Evolutionary conservation across 768 basidiomycete genomes (phyloP), one percentile per base, ranked within the genome.

Genomic region (Mycena vitilis): DNA sequence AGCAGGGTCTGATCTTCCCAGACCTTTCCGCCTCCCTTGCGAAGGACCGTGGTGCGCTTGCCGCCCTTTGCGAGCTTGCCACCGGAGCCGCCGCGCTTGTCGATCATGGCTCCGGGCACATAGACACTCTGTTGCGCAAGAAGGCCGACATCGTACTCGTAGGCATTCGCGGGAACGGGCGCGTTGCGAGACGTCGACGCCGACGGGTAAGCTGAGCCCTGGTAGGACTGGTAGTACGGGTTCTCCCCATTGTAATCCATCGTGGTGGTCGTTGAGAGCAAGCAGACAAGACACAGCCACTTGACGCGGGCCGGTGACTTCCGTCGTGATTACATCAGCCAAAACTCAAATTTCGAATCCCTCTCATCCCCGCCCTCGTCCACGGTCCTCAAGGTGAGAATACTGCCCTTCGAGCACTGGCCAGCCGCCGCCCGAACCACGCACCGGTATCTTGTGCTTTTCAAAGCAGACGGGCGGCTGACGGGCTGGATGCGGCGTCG

Each of bases 1-100:
- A 98, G 80, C 63, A 99, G 83, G 5, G 95, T 98, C 80, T 95
- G 95, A 78, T 99, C 98, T 79, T 99, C 98, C 98, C 98, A 99
- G 25, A 94, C 91, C 82, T 95, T 96, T 40, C 98, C 98, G 61
- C 87, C 97, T 7, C 96, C 97, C 80, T 98, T 98, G 60, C 98
- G 86, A 55, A 99, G 80, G 12, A 99, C 98, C 4, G 98, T 99
- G 55, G 90, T 91, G 68, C 97, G 84, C 81, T 98, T 98, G 48
- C 94, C 93, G 56, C 95, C 95, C 78, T 95, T 95, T 0, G 92
- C 92, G 53, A 95, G 82, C 78, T 94, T 94, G 4, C 94, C 93
- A 54, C 93, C 93, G 4, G 94, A 88, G 13, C 94, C 93, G 37
- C 94, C 92, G 54, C 92, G 88, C 76, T 94, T 94, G 75, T 95